Percentiles rank a stretch among this genome's conserved stretches.
phyloP scores from a whole-genome alignment of 805 yeast species.

The Cyberlindnera petersonii region DNA sequence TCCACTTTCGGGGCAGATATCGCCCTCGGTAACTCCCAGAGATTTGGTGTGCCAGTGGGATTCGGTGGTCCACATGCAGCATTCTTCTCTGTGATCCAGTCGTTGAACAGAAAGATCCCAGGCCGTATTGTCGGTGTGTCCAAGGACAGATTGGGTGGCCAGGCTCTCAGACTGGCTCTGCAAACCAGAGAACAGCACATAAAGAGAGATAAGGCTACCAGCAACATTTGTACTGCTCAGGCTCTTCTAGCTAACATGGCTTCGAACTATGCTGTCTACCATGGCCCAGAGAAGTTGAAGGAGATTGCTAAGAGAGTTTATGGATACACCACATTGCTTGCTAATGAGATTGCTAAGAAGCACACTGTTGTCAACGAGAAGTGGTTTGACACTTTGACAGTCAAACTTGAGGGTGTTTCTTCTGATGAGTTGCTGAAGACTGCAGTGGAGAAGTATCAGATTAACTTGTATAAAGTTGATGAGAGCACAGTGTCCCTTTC shows the following conservation, averaged over 20 bases:
- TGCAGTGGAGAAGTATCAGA: constrained; percentile 60
- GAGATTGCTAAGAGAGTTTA: constrained; percentile 74
- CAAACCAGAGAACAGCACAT: constrained; percentile 99
- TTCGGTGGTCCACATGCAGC: constrained; percentile 99
- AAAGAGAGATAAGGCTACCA: constrained; percentile 95
- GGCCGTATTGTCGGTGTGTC: constrained; percentile 94
- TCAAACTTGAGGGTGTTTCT: constrained; percentile 46
- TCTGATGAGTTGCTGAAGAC: constrained; percentile 52
- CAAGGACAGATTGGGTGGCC: constrained; percentile 84
- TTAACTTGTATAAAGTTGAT: constrained; percentile 72
- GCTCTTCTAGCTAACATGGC: constrained; percentile 94
- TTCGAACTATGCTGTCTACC: constrained; percentile 93
- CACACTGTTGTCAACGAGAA: constrained; percentile 53
- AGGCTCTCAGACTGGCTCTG: constrained; percentile 87
- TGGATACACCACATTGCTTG: constrained; percentile 70
- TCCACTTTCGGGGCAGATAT: constrained; percentile 86
- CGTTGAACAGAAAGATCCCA: constrained; percentile 87
- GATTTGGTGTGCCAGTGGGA: constrained; percentile 97
- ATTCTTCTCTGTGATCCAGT: constrained; percentile 82
- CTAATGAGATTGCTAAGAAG: constrained; percentile 44
- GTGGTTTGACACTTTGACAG: constrained; percentile 87
- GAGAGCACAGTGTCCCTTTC: constrained; percentile 66
- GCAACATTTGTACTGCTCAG: constrained; percentile 97
- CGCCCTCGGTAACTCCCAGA: constrained; percentile 86
- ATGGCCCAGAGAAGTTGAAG: constrained; percentile 84